Base-by-base conservation (phyloP, 345 rosid species). In the Fremontodendron californicum region DNA sequence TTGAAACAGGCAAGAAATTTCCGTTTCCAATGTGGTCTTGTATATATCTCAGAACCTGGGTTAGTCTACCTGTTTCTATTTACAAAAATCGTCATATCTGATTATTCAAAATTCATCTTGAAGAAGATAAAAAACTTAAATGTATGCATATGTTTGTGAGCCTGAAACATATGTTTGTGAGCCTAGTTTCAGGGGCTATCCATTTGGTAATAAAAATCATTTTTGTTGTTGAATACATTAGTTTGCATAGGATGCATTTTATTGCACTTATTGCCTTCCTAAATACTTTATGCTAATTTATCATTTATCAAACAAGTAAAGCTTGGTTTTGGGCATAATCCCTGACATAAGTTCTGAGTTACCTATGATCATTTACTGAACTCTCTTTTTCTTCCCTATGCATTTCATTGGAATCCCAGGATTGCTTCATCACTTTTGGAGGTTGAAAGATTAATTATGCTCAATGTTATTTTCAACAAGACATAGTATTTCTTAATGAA, bases 11-110 rank as follows among this genome's bases (percentile, higher is more conserved):
- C 98, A 77, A 89, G 98, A 81, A 96, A 93, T 83, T 96, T 93
- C 63, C 82, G 93, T 64, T 92, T 93, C 84, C 90, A 90, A 23
- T 93, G 99, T 78, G 97, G 98, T 77, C 88, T 92, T 66, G 96
- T 91, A 62, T 96, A 93, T 62, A 94, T 96, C 78, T 85, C 99
- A 64, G 93, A 93, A 72, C 93, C 97, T 73, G 99, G 99, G 99
- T 92, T 82, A 82, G 94, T 77, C 39, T 58, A 49, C 73, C 27
- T 23, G 9, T 10, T 29, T 78, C 37, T 68, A 75, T 45, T 80
- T 82, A 52, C 2, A 35, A 66, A 43, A 16, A 43, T 64, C 35
- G 1, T 21, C 48, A 33, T 63, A 21, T 25, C 21, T 65, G 16
- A 13, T 52, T 63, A 16, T 3, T 54, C 9, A 64, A 40, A 67